Conservation (phyloP, 75 land plant genomes). For the Selaginella tamariscina region DNA sequence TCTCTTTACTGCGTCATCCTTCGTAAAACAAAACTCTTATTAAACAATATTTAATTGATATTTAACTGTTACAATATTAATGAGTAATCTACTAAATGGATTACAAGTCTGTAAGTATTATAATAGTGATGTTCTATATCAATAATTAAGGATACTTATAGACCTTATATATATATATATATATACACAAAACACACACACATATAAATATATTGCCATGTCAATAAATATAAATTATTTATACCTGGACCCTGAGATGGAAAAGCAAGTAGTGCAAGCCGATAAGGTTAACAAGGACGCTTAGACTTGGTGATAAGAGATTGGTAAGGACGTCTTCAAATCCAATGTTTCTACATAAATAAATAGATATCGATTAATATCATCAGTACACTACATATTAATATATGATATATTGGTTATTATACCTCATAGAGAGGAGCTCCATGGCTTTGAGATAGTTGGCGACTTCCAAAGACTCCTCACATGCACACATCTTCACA, state of each 20-base stretch:
- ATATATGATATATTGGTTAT: no score
- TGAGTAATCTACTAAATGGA: background rate
- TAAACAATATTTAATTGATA: no score
- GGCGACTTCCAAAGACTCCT: slow-evolving; percentile 61
- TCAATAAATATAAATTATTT: no score
- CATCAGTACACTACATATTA: no score
- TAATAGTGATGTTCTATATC: no score
- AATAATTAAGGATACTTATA: no score
- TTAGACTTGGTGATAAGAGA: slow-evolving; percentile 41
- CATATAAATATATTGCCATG: no score
- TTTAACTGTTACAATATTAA: no score
- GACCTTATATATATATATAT: no score
- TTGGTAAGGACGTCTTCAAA: slow-evolving; percentile 51
- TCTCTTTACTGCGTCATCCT: slow-evolving; percentile 31
- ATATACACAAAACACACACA: no score
- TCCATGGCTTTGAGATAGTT: slow-evolving; percentile 55
- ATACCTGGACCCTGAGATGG: slow-evolving; percentile 51
- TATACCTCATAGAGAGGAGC: slow-evolving; percentile 22
- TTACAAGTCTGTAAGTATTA: background rate
- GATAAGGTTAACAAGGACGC: slow-evolving; percentile 67
- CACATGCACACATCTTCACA: slow-evolving; percentile 33
- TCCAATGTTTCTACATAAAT: slow-evolving; percentile 33
- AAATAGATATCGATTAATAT: no score
- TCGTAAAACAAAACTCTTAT: slow-evolving; percentile 5
- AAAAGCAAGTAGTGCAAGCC: slow-evolving; percentile 62